Evolutionary conservation across 495 filamentous ascomycete genomes (phyloP).

Genomic region (Lasiosphaeriaceae sp.): DNA sequence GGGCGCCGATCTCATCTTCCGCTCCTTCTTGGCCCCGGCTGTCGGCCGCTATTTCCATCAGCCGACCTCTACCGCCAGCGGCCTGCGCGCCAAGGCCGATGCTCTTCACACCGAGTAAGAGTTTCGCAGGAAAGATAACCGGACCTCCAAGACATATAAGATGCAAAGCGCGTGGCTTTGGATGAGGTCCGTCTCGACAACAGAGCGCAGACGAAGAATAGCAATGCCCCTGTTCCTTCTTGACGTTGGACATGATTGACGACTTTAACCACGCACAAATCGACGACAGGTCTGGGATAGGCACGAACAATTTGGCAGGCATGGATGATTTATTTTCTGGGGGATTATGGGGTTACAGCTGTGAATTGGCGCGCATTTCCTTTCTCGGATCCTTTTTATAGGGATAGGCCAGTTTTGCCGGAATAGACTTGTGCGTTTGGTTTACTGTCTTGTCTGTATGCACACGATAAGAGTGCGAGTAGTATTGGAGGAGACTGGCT

Average conservation of each 20-base stretch:
- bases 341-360: constrained; percentile 8
- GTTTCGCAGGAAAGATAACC: background rate
- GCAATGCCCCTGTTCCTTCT: constrained; percentile 17
- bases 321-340: constrained; percentile 12
- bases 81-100: constrained; percentile 88
- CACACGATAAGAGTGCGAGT: background rate
- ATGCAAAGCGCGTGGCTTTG: constrained; percentile 22
- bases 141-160: constrained; percentile 4
- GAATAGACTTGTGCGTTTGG: constrained; percentile 16
- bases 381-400: constrained; percentile 16
- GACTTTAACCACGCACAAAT: constrained; percentile 19
- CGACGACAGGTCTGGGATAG: constrained; percentile 18
- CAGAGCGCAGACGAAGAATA: constrained; percentile 2
- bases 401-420: constrained; percentile 4
- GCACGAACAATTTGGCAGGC: constrained; percentile 13
- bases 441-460: background rate
- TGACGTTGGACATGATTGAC: constrained; percentile 26
- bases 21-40: constrained; percentile 87
- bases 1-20: constrained; percentile 94
- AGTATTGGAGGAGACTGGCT: background rate
- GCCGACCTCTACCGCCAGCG: constrained; percentile 74
- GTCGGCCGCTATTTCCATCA: constrained; percentile 84
- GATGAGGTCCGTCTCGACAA: constrained; percentile 6
- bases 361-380: constrained; percentile 16
- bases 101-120: constrained; percentile 59